Evolutionary conservation across 2,329 filamentous ascomycete genomes (phyloP).

Genomic region (Capronia epimyces): DNA sequence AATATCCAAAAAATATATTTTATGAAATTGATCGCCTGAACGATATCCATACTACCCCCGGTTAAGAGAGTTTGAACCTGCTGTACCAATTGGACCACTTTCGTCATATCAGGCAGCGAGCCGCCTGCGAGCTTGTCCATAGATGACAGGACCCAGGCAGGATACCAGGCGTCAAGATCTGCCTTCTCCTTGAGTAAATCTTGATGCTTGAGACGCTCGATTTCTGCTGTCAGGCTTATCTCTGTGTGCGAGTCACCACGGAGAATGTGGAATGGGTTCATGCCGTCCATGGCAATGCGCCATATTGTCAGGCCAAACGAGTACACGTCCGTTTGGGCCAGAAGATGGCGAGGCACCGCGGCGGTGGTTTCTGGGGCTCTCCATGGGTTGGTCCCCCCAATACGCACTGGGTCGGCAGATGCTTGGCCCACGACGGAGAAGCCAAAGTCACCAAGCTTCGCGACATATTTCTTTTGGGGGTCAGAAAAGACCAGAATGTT

Average conservation of each 20-base stretch:
- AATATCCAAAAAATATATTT: constrained; percentile 3
- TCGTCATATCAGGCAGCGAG: not conserved
- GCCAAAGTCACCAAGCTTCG: constrained; percentile 31
- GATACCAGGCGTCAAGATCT: not conserved
- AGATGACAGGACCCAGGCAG: not conserved
- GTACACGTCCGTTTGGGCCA: constrained; percentile 16
- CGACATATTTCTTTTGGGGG: constrained; percentile 22
- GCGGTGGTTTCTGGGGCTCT: constrained; percentile 26
- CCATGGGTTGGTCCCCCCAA: constrained; percentile 28
- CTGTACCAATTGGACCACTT: not conserved
- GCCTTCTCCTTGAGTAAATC: not conserved
- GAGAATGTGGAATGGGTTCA: constrained; percentile 9
- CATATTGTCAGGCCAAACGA: constrained; percentile 24
- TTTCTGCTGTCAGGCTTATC: not conserved
- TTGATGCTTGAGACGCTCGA: not conserved
- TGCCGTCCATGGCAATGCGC: constrained; percentile 16
- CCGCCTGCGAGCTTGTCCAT: constrained; percentile 1
- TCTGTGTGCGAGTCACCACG: not conserved
- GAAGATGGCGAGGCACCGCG: constrained; percentile 5
- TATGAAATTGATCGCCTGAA: not conserved
- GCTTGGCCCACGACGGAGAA: constrained; percentile 24
- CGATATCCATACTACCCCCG: not conserved
- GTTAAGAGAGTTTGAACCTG: not conserved
- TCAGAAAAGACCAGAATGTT: constrained; percentile 30
- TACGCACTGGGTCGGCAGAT: constrained; percentile 10